Evolutionary conservation across 2,329 filamentous ascomycete species (phyloP), one percentile per base, ranked within the genome.

Genomic region (Fusarium dlaminii): DNA sequence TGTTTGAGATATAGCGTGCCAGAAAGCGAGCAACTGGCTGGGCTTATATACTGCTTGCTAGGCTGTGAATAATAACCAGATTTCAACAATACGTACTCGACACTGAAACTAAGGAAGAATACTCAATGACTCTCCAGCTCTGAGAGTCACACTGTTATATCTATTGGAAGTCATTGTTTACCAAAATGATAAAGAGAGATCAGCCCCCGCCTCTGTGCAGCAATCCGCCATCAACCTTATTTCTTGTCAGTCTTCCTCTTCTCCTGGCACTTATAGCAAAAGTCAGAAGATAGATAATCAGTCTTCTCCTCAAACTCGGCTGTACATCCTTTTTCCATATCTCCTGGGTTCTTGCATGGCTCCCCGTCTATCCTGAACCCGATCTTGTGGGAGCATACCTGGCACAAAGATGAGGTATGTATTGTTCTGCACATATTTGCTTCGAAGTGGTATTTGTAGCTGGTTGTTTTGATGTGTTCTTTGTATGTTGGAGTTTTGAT

Each of bases 401-500:
- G 7, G 14, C 34, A 54, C 18, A 54, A 17, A 39, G 34, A 39
- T 13, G 18, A 29, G 8, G 34, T 54, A n/a, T 54, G 14, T 18
- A 54, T 37, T 13, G 51, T 54, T 29, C 34, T 54, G 20, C 51
- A 54, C 51, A 54, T 54, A 10, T 5, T n/a, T 12, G 6, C 10
- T 18, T 9, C 4, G 18, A 18, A 5, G 2, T 13, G 10, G 8
- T 54, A 17, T 13, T 22, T 6, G 18, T 6, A 37, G 7, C 15
- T 6, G 0, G 14, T 5, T 18, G 5, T 17, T 12, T 29, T 29
- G 2, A 37, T 29, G 14, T 5, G 14, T 2, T 5, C 6, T 17
- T 29, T 1, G 9, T 34, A 3, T 29, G 4, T 17, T 17, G 5
- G 17, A n/a, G 4, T 17, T 17, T 14, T 13, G 1, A 7, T 0